Evolutionary conservation across 306 rosid species (phyloP).

Genomic region (Phaseolus lunatus): DNA sequence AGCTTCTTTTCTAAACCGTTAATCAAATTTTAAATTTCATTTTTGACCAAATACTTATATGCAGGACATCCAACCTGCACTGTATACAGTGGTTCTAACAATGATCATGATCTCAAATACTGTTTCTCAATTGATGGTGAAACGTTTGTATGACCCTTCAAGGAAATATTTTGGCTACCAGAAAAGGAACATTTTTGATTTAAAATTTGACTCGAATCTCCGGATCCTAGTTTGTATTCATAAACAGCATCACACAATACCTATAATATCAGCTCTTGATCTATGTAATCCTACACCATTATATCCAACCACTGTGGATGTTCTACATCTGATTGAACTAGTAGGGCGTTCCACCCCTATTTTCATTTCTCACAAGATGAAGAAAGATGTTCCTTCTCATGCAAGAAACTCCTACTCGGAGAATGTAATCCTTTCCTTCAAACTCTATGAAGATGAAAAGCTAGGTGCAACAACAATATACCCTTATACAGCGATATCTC

Average conservation of each 20-base stretch:
- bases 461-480: conserved; percentile 36
- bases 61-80: conserved; percentile 31
- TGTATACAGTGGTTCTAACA: neutral
- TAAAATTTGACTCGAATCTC: conserved; percentile 43
- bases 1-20: neutral
- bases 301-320: conserved; percentile 43
- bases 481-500: conserved; percentile 62
- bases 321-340: conserved; percentile 59
- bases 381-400: neutral
- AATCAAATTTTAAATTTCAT: neutral
- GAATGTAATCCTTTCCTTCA: conserved; percentile 45
- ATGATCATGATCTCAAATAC: conserved; percentile 35
- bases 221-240: conserved; percentile 53
- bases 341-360: conserved; percentile 52
- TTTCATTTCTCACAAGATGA: conserved; percentile 56
- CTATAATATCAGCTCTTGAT: conserved; percentile 47
- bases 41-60: conserved; percentile 1
- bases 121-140: conserved; percentile 41
- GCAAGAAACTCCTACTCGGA: conserved; percentile 48
- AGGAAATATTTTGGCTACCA: conserved; percentile 55
- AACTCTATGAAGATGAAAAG: conserved; percentile 38
- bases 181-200: conserved; percentile 48
- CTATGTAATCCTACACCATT: conserved; percentile 43
- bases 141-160: conserved; percentile 56
- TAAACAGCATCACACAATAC: conserved; percentile 47